Conservation (phyloP, 345 rosid genomes). For the Draba incana region DNA sequence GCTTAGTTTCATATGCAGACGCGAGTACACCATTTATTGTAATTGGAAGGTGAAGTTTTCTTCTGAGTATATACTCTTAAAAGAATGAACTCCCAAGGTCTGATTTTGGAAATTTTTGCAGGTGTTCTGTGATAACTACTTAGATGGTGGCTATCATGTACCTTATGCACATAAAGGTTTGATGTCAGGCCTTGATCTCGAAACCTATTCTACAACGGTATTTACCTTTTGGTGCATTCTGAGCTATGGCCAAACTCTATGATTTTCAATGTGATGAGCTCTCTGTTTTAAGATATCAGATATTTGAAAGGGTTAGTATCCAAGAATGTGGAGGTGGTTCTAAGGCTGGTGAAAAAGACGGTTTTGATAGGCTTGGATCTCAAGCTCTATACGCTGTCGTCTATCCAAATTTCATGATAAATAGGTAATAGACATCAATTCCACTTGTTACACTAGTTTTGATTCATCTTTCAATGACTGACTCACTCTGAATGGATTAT, state of each 20-base stretch:
- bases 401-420: conserved; percentile 97
- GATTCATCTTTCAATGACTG: background rate
- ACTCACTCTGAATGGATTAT: conserved; percentile 11
- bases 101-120: too few species aligned
- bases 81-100: background rate
- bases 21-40: conserved; percentile 72
- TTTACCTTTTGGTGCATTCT: conserved; percentile 28
- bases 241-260: background rate
- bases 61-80: conserved; percentile 12
- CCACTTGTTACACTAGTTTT: background rate
- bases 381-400: conserved; percentile 78
- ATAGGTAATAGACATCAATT: conserved; percentile 51
- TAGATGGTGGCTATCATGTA: conserved; percentile 98
- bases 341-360: conserved; percentile 34
- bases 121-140: conserved; percentile 98
- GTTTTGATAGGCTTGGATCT: conserved; percentile 71
- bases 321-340: conserved; percentile 76
- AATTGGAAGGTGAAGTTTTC: conserved; percentile 78
- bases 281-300: conserved; percentile 42
- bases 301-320: conserved; percentile 75
- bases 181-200: conserved; percentile 76
- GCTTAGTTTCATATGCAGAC: conserved; percentile 69
- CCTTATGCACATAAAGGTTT: conserved; percentile 91
- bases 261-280: conserved; percentile 10
- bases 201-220: conserved; percentile 81